Evolutionary conservation across 345 rosid genomes (phyloP), one percentile per base, ranked within the genome.

Genomic region (Hibiscus syriacus): DNA sequence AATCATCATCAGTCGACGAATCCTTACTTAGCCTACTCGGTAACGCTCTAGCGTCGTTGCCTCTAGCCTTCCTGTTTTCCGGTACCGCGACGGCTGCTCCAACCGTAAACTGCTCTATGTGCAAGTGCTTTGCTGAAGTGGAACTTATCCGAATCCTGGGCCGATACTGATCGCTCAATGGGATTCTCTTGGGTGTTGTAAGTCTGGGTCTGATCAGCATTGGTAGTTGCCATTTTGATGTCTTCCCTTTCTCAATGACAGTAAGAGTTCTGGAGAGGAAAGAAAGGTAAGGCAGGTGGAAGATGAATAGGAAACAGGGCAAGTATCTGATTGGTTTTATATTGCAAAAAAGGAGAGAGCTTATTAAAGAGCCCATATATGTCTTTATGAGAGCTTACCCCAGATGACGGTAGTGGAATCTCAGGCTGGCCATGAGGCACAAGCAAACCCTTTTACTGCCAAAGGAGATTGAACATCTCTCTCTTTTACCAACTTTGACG

Each of bases 91-190:
- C 82, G 74, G 67, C 72, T 69, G 66, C 79, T 61, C 14, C 76
- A 64, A 43, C 80, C 70, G 39, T 76, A 70, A 22, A 84, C 50
- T 46, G 88, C 88, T 74, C 88, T 81, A 19, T 70, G 77, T 61
- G 85, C 88, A 19, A 81, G 74, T 34, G 82, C 85, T 78, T 76
- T 81, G 11, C 84, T 79, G 30, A 81, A 75, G 10, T 66, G 68
- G 45, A 71, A 72, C 23, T 55, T 66, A 16, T 48, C 43, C 3
- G 59, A 38, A 14, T 50, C 71, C 55, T 59, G 57, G 41, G 63
- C 25, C 19, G 30, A 29, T 20, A 55, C 7, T 36, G 78, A 52
- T 20, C 25, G 61, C 29, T 66, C 62, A 0, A 32, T 39, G n/a
- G 68, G 23, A 66, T 61, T 55, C 2, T 59, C 63, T 57, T 60